Percentiles rank a stretch among this genome's conserved stretches.
phyloP scores from a whole-genome alignment of 352 stramenopile species.

The Globisporangium takayamanum region DNA sequence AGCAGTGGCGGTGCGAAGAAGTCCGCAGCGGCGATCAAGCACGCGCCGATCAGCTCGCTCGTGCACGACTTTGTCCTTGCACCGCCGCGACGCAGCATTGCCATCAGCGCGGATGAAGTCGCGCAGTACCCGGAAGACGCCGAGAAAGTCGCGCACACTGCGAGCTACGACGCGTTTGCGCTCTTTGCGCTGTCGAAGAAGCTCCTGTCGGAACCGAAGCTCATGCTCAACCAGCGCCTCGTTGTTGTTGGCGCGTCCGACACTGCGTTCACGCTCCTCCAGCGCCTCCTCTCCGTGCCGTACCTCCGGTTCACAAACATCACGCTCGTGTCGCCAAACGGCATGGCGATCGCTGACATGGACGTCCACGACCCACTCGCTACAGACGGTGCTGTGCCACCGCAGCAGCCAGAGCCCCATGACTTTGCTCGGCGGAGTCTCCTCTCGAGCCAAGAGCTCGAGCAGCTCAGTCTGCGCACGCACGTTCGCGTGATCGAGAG shows the following conservation, averaged over 20 bases:
- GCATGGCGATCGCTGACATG: slow-evolving; percentile 36
- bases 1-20: background rate
- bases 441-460: slow-evolving; percentile 33
- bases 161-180: slow-evolving; percentile 34
- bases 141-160: slow-evolving; percentile 13
- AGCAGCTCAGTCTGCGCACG: slow-evolving; percentile 52
- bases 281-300: slow-evolving; percentile 67
- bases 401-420: slow-evolving; percentile 12
- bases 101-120: slow-evolving; percentile 34
- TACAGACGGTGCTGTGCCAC: background rate
- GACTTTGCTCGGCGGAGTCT: slow-evolving; percentile 52
- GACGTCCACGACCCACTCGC: slow-evolving; percentile 12
- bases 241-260: slow-evolving; percentile 84
- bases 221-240: slow-evolving; percentile 74
- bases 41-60: slow-evolving; percentile 23
- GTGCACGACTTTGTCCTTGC: slow-evolving; percentile 60
- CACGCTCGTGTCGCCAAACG: slow-evolving; percentile 75
- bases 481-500: slow-evolving; percentile 59
- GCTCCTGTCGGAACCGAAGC: slow-evolving; percentile 82
- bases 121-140: slow-evolving; percentile 44
- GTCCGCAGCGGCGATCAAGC: background rate
- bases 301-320: slow-evolving; percentile 86
- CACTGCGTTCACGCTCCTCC: slow-evolving; percentile 68
- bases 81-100: slow-evolving; percentile 43
- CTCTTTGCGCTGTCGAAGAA: slow-evolving; percentile 86